Base-by-base conservation (phyloP, 495 filamentous ascomycete genomes). In the Pyronema domesticum region DNA sequence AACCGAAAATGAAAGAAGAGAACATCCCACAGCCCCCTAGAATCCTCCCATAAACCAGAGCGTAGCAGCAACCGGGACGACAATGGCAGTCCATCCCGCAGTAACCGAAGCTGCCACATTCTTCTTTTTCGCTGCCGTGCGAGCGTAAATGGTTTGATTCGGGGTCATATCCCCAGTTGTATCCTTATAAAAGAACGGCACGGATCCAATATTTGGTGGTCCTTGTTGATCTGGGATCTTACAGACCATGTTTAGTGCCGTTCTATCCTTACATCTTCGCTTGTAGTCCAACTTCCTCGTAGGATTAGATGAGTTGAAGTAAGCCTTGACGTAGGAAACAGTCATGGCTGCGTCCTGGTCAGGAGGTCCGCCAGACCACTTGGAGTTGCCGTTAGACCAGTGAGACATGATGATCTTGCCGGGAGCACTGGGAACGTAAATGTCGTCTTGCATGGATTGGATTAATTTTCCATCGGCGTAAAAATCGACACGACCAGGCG, bases 371-470 rank as follows among this genome's bases (percentile, higher is more conserved):
- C 69, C 74, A 19, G 78, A 80, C 84, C 84, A 89, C 0, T 63
- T 55, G 4, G 66, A 56, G 62, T 86, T 77, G 17, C 84, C 84
- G 57, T 86, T 89, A 60, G 79, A 82, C 84, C 83, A 88, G 60
- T 88, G 82, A 54, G 76, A 80, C 35, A 89, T 64, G 30, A 82
- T 73, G 35, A 89, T 54, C 63, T 81, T 76, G 0, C 83, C 83
- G 3, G 78, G 61, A 0, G 66, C 61, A 0, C 63, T 67, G 0
- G 83, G 83, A 23, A 82, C 70, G 3, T 73, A 72, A 6, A 62
- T 57, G 0, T 69, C 67, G 10, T 72, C 70, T 6, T 65, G 68
- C 73, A 85, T 80, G 44, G 71, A 69, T 6, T 70, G 61, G 0
- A 85, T 70, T 44, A 72, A 64, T 13, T 58, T 39, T 30, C 73